A percentile compares a stretch with the other conserved stretches of the same genome.
phyloP scores from a whole-genome alignment of 2,329 filamentous ascomycete genomes.

The Penicillium griseofulvum region DNA sequence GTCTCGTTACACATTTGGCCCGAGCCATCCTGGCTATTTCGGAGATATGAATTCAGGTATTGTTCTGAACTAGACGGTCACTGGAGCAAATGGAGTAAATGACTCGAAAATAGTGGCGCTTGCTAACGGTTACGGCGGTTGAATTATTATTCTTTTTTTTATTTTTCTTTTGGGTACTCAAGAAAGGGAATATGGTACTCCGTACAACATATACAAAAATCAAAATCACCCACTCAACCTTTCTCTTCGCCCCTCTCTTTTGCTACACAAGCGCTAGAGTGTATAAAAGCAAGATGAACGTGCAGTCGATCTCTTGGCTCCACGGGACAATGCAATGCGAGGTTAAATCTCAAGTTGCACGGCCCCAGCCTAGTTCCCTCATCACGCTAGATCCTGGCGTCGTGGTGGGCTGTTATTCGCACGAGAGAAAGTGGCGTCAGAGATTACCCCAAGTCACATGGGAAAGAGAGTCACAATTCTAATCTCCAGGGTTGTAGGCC shows the following conservation, averaged over 20 bases:
- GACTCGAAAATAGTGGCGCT: conserved; percentile 5
- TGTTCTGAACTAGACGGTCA: background rate
- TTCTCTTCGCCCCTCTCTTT: background rate
- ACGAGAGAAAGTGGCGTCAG: background rate
- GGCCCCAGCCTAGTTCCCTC: conserved; percentile 7
- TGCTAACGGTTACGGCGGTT: conserved; percentile 5
- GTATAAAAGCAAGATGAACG: conserved; percentile 23
- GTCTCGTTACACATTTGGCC: conserved; percentile 25
- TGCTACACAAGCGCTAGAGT: conserved; percentile 6
- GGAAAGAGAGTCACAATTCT: background rate
- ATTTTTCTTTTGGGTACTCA: background rate
- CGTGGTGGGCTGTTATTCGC: conserved; percentile 22
- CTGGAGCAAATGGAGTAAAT: background rate
- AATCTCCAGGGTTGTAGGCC: background rate
- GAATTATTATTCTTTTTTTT: background rate
- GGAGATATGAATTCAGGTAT: conserved; percentile 6
- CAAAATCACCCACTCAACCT: background rate
- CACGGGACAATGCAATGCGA: conserved; percentile 29
- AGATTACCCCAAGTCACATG: conserved; percentile 7
- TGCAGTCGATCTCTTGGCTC: conserved; percentile 28
- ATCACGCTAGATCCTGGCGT: conserved; percentile 14
- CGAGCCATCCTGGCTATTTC: conserved; percentile 15
- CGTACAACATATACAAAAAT: background rate
- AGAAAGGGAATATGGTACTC: background rate
- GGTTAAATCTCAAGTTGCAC: conserved; percentile 28